A percentile compares a stretch with the other conserved stretches of the same genome.
These are phyloP conservation scores for Bretziella fagacearum DNA, from an alignment of 2,329 filamentous ascomycete species.

Conservation along the genomic window DNA sequence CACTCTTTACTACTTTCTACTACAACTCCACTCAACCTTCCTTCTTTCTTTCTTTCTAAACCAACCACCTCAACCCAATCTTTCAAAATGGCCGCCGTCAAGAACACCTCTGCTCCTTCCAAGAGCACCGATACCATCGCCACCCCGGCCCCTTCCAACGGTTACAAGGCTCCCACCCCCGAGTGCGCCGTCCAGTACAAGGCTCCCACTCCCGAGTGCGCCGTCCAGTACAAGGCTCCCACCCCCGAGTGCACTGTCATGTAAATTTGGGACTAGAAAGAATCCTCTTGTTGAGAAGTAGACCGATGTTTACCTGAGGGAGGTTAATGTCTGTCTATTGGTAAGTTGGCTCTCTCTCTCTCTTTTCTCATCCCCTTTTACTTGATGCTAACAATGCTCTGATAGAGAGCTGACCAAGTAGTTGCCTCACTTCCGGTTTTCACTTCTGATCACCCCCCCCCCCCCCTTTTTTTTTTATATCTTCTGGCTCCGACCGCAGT, in stretches of 20 bases:
- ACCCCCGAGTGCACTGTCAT: neutral
- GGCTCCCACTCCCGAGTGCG: neutral
- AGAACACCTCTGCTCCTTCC: slow-evolving; percentile 3
- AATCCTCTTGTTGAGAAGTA: neutral
- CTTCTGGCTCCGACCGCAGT: neutral
- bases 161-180: neutral
- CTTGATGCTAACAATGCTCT: too few relatives aligned
- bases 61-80: neutral
- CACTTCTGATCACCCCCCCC: neutral
- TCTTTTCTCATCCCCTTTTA: too few relatives aligned
- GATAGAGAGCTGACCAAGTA: slow-evolving; percentile 3
- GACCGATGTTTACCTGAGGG: too few relatives aligned
- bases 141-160: neutral
- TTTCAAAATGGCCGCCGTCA: slow-evolving; percentile 13
- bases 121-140: neutral
- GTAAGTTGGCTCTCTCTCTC: too few relatives aligned
- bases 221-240: slow-evolving; percentile 5
- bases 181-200: neutral
- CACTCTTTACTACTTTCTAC: slow-evolving; percentile 4
- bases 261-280: neutral
- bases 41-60: neutral
- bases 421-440: neutral
- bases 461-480: neutral
- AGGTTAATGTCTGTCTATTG: too few relatives aligned
- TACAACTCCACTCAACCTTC: neutral